Conservation (phyloP, 2,329 filamentous ascomycete species). For the Ophiocordyceps polyrhachis-furcata region DNA sequence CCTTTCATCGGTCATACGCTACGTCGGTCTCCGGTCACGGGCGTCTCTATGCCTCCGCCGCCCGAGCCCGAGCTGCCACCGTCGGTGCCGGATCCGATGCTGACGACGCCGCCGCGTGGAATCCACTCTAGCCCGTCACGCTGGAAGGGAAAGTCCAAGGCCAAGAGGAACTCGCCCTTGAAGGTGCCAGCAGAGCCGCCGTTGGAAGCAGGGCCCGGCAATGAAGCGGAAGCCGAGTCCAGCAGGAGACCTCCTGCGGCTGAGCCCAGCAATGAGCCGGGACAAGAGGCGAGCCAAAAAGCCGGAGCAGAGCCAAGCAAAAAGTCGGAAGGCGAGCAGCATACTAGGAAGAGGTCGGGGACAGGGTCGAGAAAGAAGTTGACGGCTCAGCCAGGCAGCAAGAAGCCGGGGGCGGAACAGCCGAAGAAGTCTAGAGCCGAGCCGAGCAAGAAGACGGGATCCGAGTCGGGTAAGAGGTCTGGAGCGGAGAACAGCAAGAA, state of each 20-base stretch:
- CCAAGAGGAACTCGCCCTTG: conserved; percentile 28
- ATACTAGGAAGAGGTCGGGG: conserved; percentile 3
- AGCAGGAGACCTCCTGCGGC: background rate
- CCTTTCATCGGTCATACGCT: conserved; percentile 12
- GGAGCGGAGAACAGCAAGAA: background rate
- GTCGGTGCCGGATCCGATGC: conserved; percentile 31
- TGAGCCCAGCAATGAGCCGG: background rate
- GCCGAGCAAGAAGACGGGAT: background rate
- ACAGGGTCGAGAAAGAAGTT: conserved; percentile 1
- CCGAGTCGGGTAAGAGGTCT: background rate
- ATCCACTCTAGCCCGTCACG: conserved; percentile 41
- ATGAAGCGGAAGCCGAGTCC: background rate
- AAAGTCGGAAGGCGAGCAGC: background rate
- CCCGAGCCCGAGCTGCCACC: conserved; percentile 47
- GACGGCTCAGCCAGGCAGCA: background rate
- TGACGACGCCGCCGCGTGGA: conserved; percentile 35
- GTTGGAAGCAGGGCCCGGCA: background rate
- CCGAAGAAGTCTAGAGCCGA: background rate
- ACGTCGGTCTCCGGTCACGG: conserved; percentile 12
- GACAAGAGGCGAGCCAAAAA: background rate
- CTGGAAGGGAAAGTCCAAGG: conserved; percentile 16
- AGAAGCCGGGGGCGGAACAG: background rate
- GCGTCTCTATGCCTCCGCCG: conserved; percentile 9
- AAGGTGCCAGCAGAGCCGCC: conserved; percentile 21
- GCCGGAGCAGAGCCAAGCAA: background rate